These are phyloP conservation scores for Fusarium brachygibbosum DNA, from an alignment of 2,329 filamentous ascomycete species.

Conservation along the genomic window DNA sequence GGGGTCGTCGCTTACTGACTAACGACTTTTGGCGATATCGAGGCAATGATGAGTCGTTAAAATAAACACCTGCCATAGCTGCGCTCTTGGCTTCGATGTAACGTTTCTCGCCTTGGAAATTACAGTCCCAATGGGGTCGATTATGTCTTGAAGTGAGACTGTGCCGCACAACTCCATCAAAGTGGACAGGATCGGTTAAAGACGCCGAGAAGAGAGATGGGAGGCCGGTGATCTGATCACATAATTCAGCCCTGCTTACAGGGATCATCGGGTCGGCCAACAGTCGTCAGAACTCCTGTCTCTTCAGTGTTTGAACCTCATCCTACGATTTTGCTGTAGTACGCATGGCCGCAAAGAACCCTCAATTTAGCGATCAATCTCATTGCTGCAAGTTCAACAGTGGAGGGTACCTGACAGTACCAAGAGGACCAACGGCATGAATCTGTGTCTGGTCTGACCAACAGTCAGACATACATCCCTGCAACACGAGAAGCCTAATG, in stretches of 20 bases:
- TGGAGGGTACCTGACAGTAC: background rate
- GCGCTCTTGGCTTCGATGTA: background rate
- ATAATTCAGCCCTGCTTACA: background rate
- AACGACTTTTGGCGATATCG: background rate
- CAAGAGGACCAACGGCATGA: background rate
- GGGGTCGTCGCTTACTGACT: background rate
- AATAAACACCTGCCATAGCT: background rate
- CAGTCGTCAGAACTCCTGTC: background rate
- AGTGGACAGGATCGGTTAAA: background rate
- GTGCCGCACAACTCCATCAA: background rate
- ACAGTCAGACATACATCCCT: background rate
- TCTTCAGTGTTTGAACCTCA: background rate
- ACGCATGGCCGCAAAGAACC: background rate
- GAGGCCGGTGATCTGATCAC: background rate
- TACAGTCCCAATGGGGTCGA: background rate
- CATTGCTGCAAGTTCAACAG: fast-evolving
- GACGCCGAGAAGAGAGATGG: background rate
- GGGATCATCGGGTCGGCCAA: background rate
- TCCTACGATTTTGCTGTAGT: no score
- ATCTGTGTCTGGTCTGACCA: background rate
- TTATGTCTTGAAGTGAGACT: background rate
- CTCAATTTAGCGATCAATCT: background rate
- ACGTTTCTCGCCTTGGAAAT: slow-evolving; percentile 3
- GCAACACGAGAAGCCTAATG: background rate
- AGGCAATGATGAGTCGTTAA: background rate